Percentiles rank a stretch among this genome's conserved stretches.
phyloP scores from a whole-genome alignment of 148 eudicot species.

The Fagopyrum homotropicum region DNA sequence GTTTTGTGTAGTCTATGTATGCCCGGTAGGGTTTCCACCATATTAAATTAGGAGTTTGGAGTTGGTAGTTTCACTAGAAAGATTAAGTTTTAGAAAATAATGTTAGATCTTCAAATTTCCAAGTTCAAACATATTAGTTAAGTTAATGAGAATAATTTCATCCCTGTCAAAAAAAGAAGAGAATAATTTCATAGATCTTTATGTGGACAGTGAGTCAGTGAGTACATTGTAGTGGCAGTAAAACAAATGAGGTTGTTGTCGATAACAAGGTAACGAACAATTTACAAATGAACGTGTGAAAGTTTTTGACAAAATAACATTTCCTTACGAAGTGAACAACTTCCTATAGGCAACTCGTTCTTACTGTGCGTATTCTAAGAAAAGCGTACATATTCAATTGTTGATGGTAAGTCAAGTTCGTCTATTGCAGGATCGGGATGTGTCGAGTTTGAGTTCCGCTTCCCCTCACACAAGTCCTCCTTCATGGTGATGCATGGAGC shows the following conservation, averaged over 20 bases:
- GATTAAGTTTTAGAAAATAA: not conserved
- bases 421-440: not conserved
- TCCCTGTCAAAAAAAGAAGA: too few relatives aligned
- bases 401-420: conserved; percentile 34
- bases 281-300: not conserved
- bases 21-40: not conserved
- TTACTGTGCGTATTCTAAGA: conserved; percentile 23
- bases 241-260: conserved; percentile 82
- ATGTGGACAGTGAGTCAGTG: conserved; percentile 37
- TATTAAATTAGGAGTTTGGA: not conserved
- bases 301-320: not conserved
- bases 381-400: conserved; percentile 12
- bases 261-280: conserved; percentile 65
- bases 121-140: conserved; percentile 72
- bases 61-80: not conserved
- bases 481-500: not conserved
- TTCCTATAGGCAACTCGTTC: too few relatives aligned
- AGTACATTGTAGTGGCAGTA: conserved; percentile 92
- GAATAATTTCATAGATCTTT: conserved; percentile 85
- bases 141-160: conserved; percentile 36
- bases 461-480: not conserved
- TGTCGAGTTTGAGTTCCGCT: not conserved
- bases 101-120: conserved; percentile 11
- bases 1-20: not conserved
- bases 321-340: too few relatives aligned